These are phyloP conservation scores for Lablab purpureus DNA, from an alignment of 306 rosid species.

Conservation along the genomic window DNA sequence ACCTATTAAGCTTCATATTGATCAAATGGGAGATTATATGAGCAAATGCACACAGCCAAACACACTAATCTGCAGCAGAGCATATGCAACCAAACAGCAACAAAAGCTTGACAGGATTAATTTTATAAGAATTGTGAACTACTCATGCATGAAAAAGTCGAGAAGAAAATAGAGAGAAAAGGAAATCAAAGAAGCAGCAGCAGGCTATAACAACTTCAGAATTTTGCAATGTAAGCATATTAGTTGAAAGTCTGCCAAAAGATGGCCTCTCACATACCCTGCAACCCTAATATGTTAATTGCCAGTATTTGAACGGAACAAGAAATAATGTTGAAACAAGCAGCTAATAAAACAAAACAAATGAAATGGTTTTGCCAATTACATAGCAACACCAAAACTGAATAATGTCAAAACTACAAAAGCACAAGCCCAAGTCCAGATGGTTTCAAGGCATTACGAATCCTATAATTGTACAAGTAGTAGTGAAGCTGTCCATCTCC, in stretches of 20 bases:
- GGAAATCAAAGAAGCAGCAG: slow-evolving; percentile 42
- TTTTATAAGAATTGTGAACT: background rate
- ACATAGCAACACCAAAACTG: slow-evolving; percentile 39
- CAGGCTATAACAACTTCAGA: slow-evolving; percentile 22
- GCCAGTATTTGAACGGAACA: slow-evolving; percentile 38
- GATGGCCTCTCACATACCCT: slow-evolving; percentile 23
- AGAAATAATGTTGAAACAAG: slow-evolving; percentile 31
- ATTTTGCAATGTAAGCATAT: slow-evolving; percentile 36
- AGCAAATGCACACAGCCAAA: background rate
- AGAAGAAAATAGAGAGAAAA: slow-evolving; percentile 36
- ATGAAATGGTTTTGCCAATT: slow-evolving; percentile 34
- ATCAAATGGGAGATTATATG: background rate
- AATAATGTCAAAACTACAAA: slow-evolving; percentile 52
- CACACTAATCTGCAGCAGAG: slow-evolving; percentile 12
- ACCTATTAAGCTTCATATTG: background rate
- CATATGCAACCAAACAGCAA: background rate
- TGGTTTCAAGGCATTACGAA: slow-evolving; percentile 59
- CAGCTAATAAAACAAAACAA: slow-evolving; percentile 36
- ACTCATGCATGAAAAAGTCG: background rate
- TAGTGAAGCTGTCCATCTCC: slow-evolving; percentile 56
- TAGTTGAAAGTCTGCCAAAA: background rate
- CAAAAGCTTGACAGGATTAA: background rate
- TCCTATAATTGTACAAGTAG: slow-evolving; percentile 52
- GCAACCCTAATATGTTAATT: slow-evolving; percentile 19
- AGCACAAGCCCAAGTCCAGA: slow-evolving; percentile 59